A percentile compares a stretch with the other conserved stretches of the same genome.
These are phyloP conservation scores for Neofusicoccum umdonicola DNA, from an alignment of 2,329 filamentous ascomycete genomes.

Conservation along the genomic window DNA sequence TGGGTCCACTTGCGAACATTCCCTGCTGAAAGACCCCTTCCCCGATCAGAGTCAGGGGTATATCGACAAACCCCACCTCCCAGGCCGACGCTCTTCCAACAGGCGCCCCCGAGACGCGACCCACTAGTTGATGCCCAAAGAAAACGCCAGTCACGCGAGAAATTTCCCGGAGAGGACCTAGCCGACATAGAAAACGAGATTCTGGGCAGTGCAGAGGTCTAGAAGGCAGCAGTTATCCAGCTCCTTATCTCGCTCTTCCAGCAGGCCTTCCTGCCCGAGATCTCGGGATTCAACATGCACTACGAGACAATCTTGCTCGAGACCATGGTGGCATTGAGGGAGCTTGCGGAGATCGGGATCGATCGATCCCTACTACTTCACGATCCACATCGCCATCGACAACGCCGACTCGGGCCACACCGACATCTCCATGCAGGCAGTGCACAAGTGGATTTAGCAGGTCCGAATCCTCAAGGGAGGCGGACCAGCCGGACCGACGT, in stretches of 20 bases:
- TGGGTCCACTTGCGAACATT: too few species aligned
- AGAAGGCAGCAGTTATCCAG: slow-evolving; percentile 48
- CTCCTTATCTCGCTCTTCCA: slow-evolving; percentile 50
- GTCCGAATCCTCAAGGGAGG: slow-evolving; percentile 28
- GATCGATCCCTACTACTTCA: slow-evolving; percentile 49
- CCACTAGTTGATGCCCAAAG: too few species aligned
- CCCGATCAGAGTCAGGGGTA: too few species aligned
- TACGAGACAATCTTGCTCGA: slow-evolving; percentile 46
- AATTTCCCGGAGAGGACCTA: too few species aligned
- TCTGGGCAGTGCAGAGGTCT: slow-evolving; percentile 21
- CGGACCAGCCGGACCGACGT: slow-evolving; percentile 33
- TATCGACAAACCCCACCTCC: too few species aligned
- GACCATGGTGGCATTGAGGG: slow-evolving; percentile 41
- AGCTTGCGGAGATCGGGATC: slow-evolving; percentile 45
- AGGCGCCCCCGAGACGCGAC: too few species aligned
- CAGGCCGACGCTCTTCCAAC: too few species aligned
- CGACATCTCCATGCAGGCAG: slow-evolving; percentile 45
- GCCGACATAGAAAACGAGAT: too few species aligned
- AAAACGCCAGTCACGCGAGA: too few species aligned
- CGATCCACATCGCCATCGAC: slow-evolving; percentile 53
- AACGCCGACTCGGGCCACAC: slow-evolving; percentile 50
- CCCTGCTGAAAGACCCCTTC: too few species aligned
- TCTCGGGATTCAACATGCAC: slow-evolving; percentile 52
- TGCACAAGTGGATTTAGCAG: slow-evolving; percentile 37
- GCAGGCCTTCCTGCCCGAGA: slow-evolving; percentile 50